These are phyloP conservation scores for Yamadazyma tumulicola DNA, from an alignment of 805 yeast genomes.

Conservation along the genomic window DNA sequence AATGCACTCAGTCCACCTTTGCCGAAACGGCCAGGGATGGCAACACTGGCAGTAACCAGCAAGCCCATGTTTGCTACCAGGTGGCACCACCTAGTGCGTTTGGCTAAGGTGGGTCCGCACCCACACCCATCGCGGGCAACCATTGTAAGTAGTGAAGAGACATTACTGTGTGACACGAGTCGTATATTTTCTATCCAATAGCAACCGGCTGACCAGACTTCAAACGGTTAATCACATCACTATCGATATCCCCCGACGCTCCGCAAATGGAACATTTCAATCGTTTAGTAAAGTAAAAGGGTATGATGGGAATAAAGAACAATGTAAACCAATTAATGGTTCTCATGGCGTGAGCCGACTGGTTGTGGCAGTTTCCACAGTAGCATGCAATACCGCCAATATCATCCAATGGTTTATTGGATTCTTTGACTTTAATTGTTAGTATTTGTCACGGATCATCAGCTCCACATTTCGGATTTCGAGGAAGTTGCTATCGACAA, in stretches of 20 bases:
- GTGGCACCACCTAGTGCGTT: too few species aligned
- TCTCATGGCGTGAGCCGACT: conserved; percentile 49
- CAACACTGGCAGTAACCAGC: too few species aligned
- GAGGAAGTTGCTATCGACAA: too few species aligned
- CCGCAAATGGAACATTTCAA: conserved; percentile 51
- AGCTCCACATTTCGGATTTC: too few species aligned
- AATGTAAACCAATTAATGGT: conserved; percentile 51
- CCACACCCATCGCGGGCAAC: too few species aligned
- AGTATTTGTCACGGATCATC: too few species aligned
- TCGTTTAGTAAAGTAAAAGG: conserved; percentile 50
- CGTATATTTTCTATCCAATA: conserved; percentile 18
- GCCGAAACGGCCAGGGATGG: too few species aligned
- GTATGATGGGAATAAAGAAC: conserved; percentile 54
- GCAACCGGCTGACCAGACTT: conserved; percentile 34
- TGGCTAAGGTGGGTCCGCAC: too few species aligned
- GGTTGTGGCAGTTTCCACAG: conserved; percentile 60
- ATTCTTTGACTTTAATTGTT: conserved; percentile 26
- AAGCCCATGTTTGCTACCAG: too few species aligned
- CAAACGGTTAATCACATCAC: conserved; percentile 21
- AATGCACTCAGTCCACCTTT: too few species aligned
- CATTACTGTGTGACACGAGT: not conserved
- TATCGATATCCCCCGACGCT: conserved; percentile 30
- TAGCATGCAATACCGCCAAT: conserved; percentile 33
- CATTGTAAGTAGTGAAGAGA: conserved; percentile 65
- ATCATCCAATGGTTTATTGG: conserved; percentile 28